These are phyloP conservation scores for Fusarium austroafricanum DNA, from an alignment of 2,329 filamentous ascomycete genomes.

Conservation along the genomic window DNA sequence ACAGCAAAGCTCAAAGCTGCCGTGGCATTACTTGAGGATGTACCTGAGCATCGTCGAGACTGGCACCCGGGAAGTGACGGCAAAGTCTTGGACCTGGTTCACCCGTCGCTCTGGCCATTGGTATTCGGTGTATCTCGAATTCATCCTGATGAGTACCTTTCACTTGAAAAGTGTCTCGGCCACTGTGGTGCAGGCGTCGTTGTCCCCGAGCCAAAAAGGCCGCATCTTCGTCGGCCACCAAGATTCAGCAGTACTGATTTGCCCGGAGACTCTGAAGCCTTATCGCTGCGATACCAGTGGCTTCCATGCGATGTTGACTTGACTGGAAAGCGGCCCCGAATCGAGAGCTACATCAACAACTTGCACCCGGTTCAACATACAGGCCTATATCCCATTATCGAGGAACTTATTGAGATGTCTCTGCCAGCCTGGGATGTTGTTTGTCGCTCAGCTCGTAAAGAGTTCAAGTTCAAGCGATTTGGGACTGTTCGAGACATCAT, in stretches of 20 bases:
- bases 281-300: not conserved
- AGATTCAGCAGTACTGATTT: too few species aligned
- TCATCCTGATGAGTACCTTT: conserved; percentile 47
- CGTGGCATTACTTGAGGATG: not conserved
- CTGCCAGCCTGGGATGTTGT: conserved; percentile 60
- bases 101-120: conserved; percentile 38
- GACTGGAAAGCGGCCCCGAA: conserved; percentile 24
- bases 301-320: conserved; percentile 3
- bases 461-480: not conserved
- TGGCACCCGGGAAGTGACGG: conserved; percentile 23
- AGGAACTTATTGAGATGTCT: conserved; percentile 54
- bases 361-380: conserved; percentile 57
- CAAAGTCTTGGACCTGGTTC: conserved; percentile 17
- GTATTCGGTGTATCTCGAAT: conserved; percentile 47
- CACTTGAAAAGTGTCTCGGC: conserved; percentile 16
- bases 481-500: conserved; percentile 11
- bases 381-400: conserved; percentile 55
- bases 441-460: conserved; percentile 39
- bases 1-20: not conserved
- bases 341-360: conserved; percentile 66
- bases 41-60: not conserved
- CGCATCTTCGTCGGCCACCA: not conserved
- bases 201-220: not conserved
- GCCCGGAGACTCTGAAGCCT: too few species aligned
- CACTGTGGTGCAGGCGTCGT: not conserved